Evolutionary conservation across 208 protist species (phyloP).

Genomic region (Acanthamoeba divionensis): DNA sequence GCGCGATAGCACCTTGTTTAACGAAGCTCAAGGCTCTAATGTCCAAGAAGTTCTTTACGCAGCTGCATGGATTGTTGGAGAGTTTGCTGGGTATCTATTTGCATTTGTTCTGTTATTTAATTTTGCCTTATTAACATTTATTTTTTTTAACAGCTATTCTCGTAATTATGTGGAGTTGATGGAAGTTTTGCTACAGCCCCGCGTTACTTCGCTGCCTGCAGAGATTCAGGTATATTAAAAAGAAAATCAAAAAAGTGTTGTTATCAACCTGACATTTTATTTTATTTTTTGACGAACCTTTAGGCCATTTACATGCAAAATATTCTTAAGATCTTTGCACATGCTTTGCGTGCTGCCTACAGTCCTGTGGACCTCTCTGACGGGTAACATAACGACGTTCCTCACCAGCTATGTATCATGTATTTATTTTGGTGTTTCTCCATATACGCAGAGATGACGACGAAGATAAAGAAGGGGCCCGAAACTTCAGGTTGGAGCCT

Average conservation of each 20-base stretch:
- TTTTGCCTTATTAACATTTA: not conserved
- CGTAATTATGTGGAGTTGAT: slow-evolving; percentile 27
- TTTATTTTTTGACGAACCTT: too few species aligned
- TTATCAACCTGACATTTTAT: not conserved
- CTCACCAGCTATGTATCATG: not conserved
- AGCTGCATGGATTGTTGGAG: slow-evolving; percentile 90
- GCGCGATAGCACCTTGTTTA: slow-evolving; percentile 29
- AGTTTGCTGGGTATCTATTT: slow-evolving; percentile 80
- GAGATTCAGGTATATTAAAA: not conserved
- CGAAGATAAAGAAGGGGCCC: slow-evolving; percentile 61
- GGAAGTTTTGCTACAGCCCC: slow-evolving; percentile 68
- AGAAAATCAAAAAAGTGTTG: not conserved
- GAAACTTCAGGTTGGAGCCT: slow-evolving; percentile 80
- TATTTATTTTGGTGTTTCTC: not conserved
- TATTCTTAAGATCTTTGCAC: slow-evolving; percentile 12
- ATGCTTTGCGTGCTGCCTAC: not conserved
- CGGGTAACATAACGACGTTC: not conserved
- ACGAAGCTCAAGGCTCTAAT: slow-evolving; percentile 51
- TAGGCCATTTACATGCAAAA: slow-evolving; percentile 45
- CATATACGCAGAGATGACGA: not conserved
- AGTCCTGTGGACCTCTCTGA: not conserved
- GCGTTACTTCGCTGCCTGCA: slow-evolving; percentile 58
- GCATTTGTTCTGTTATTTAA: not conserved
- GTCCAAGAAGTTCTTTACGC: slow-evolving; percentile 82
- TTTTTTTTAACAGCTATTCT: not conserved